Evolutionary conservation across 257 asterid genomes (phyloP).

Genomic region (Gentiana straminea): DNA sequence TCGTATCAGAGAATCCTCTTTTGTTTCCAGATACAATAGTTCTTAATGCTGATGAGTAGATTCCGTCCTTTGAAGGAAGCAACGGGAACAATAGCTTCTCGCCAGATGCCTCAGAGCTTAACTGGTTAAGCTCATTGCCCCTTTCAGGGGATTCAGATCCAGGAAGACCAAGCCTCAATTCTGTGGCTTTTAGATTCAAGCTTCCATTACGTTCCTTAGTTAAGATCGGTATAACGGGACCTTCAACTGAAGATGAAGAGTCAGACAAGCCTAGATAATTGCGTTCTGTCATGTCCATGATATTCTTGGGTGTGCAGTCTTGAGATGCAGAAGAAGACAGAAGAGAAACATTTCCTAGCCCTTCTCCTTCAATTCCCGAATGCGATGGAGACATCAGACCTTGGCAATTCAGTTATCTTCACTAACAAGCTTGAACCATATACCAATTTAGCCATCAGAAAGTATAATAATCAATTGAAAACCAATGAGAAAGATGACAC

Average conservation of each 20-base stretch:
- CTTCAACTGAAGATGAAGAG: conserved; percentile 40
- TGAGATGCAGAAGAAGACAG: conserved; percentile 47
- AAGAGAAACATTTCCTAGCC: conserved; percentile 28
- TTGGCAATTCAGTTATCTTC: background rate
- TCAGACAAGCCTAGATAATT: conserved; percentile 68
- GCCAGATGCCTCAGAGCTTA: conserved; percentile 33
- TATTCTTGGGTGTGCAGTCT: conserved; percentile 29
- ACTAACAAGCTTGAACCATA: conserved; percentile 18
- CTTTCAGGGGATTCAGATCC: conserved; percentile 79
- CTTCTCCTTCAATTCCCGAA: conserved; percentile 43
- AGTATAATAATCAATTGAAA: background rate
- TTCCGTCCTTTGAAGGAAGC: conserved; percentile 51
- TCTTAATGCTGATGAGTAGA: conserved; percentile 21
- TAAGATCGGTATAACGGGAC: conserved; percentile 28
- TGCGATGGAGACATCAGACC: conserved; percentile 40
- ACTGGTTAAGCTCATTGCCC: conserved; percentile 26
- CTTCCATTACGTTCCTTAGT: conserved; percentile 33
- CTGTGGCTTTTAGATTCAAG: conserved; percentile 67
- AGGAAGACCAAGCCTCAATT: conserved; percentile 83
- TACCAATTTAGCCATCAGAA: background rate
- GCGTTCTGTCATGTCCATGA: conserved; percentile 43
- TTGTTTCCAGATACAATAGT: conserved; percentile 56
- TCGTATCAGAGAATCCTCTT: conserved; percentile 64
- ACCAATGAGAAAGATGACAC: background rate
- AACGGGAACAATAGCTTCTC: conserved; percentile 71